Conservation (phyloP, 371 early-diverging fungal species). For the Nematocida minor region DNA sequence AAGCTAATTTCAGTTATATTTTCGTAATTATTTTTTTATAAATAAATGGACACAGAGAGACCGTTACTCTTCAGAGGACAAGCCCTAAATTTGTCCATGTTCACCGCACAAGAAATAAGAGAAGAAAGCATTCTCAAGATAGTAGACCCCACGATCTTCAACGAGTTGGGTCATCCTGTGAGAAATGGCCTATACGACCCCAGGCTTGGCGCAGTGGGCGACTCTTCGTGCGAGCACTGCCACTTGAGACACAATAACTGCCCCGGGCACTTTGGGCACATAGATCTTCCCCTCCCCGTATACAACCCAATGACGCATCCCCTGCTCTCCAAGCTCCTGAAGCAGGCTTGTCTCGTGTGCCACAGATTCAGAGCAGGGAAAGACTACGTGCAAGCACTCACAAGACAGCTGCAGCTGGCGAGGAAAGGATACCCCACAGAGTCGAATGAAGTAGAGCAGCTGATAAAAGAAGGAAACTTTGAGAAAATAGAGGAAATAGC, state of each 20-base stretch:
- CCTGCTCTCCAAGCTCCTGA: conserved; percentile 74
- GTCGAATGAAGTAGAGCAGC: conserved; percentile 14
- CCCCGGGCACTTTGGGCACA: conserved; percentile 66
- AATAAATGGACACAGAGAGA: conserved; percentile 23
- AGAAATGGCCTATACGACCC: conserved; percentile 87
- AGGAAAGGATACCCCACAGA: conserved; percentile 26
- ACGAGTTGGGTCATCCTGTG: conserved; percentile 80
- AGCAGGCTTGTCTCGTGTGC: conserved; percentile 80
- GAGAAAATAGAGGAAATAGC: conserved; percentile 7
- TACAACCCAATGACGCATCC: conserved; percentile 81
- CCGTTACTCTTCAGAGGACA: conserved; percentile 17
- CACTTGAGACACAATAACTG: conserved; percentile 52
- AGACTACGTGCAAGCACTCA: conserved; percentile 16
- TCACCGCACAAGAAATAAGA: conserved; percentile 75
- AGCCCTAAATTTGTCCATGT: not conserved
- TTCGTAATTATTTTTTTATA: conserved; percentile 13
- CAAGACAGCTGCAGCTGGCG: conserved; percentile 40
- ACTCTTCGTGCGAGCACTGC: conserved; percentile 66
- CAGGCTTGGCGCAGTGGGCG: conserved; percentile 82
- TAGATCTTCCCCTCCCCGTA: conserved; percentile 52
- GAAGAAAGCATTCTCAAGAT: conserved; percentile 84
- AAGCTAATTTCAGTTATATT: not conserved
- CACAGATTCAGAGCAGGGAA: conserved; percentile 72
- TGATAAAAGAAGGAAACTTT: conserved; percentile 1
- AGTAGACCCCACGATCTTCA: conserved; percentile 77